Percentiles rank a stretch among this genome's conserved stretches.
Conservation (phyloP, 345 rosid species). For the Ailanthus altissimus region DNA sequence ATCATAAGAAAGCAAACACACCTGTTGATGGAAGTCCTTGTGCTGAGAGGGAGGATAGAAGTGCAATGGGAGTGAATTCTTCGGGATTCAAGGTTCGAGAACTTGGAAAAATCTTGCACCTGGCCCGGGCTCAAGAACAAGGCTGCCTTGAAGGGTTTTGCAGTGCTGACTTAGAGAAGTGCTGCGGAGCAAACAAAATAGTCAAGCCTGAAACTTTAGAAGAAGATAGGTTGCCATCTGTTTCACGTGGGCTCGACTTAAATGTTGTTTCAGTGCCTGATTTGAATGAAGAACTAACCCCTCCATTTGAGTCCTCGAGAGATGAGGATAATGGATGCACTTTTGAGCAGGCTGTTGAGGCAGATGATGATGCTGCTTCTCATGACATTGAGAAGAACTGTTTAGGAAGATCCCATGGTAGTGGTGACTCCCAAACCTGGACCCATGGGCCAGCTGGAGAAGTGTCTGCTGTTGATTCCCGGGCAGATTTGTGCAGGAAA, state of each 20-base stretch:
- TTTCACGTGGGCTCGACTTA: conserved; percentile 67
- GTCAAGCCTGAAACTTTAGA: conserved; percentile 36
- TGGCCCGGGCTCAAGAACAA: conserved; percentile 76
- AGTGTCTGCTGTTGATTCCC: conserved; percentile 64
- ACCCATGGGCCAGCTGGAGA: conserved; percentile 42
- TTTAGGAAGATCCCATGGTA: conserved; percentile 62
- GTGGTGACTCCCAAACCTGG: conserved; percentile 59
- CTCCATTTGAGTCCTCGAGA: conserved; percentile 74
- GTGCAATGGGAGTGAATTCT: conserved; percentile 36
- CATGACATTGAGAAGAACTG: conserved; percentile 57
- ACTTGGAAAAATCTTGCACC: conserved; percentile 62
- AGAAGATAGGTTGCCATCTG: conserved; percentile 46
- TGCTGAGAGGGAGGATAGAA: conserved; percentile 36
- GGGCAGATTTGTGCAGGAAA: conserved; percentile 65
- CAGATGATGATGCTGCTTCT: conserved; percentile 74
- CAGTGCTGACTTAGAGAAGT: conserved; percentile 57
- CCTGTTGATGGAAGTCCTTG: conserved; percentile 41
- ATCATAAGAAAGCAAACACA: conserved; percentile 38
- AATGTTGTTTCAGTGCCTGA: conserved; percentile 87
- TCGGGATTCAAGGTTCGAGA: conserved; percentile 73
- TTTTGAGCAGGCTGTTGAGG: conserved; percentile 59
- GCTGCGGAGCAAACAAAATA: conserved; percentile 46
- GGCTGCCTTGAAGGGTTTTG: conserved; percentile 70
- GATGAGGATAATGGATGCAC: conserved; percentile 84
- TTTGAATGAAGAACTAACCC: conserved; percentile 85